Conservation (phyloP, 2,329 filamentous ascomycete genomes). For the Thielaviopsis populi region DNA sequence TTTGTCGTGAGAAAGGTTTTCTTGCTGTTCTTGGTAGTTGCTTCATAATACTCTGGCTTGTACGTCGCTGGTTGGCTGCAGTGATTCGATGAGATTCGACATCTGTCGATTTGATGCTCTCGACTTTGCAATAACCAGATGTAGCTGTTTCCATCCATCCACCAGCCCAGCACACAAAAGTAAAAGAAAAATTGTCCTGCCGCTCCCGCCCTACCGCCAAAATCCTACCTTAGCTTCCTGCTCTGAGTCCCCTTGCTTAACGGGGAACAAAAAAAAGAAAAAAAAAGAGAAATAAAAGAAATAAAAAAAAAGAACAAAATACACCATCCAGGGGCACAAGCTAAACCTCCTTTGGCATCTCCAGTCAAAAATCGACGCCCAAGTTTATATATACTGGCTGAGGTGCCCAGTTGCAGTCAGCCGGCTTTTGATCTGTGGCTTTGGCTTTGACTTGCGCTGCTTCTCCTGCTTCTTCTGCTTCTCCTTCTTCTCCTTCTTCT, state of each 20-base stretch:
- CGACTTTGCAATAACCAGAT: not conserved
- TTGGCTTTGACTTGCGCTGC: not conserved
- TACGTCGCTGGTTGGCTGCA: not conserved
- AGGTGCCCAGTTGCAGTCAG: not conserved
- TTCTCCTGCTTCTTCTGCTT: not conserved
- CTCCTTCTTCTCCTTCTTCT: not conserved
- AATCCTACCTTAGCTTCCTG: slow-evolving; percentile 9
- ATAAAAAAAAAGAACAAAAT: not conserved
- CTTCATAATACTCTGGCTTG: not conserved
- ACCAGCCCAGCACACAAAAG: not conserved
- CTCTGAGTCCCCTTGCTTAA: not conserved
- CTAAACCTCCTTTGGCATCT: slow-evolving; percentile 15
- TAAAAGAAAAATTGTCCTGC: not conserved
- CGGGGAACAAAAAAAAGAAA: not conserved
- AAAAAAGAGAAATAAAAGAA: not conserved
- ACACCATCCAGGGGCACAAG: slow-evolving; percentile 1
- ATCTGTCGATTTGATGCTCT: not conserved
- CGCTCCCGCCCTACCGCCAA: slow-evolving; percentile 8
- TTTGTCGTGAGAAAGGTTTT: not conserved
- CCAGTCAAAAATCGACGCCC: not conserved
- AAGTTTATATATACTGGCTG: slow-evolving; percentile 10
- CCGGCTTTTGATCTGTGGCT: not conserved
- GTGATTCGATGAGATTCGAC: not conserved
- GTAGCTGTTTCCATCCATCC: not conserved
- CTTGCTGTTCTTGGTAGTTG: not conserved